These are phyloP conservation scores for Rhodotorula graminis DNA, from an alignment of 768 basidiomycete species.

Conservation along the genomic window DNA sequence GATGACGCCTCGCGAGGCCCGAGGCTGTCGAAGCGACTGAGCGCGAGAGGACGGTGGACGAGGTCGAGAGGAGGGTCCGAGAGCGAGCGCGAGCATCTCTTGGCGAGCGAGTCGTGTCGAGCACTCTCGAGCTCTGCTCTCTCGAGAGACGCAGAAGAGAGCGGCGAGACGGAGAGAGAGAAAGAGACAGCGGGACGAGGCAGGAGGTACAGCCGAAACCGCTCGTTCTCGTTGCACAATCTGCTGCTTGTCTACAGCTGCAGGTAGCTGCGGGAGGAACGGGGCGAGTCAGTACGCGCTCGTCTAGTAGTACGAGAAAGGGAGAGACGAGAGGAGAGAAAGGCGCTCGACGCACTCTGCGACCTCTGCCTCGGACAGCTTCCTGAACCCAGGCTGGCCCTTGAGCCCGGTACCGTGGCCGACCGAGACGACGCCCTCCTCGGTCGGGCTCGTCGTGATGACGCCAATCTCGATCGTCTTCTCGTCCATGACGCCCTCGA, in stretches of 20 bases:
- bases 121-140: no score
- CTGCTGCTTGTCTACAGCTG: conserved; percentile 12
- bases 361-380: conserved; percentile 93
- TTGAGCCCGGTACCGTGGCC: conserved; percentile 52
- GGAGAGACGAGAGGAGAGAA: background rate
- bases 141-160: no score
- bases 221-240: no score
- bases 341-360: conserved; percentile 62
- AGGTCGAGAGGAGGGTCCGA: no score
- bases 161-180: no score
- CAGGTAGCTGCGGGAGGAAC: conserved; percentile 16
- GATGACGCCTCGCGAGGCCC: no score
- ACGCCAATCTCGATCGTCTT: conserved; percentile 99
- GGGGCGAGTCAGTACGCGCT: background rate
- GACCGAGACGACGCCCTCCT: conserved; percentile 63
- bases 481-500: conserved; percentile 99
- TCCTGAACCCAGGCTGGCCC: conserved; percentile 81
- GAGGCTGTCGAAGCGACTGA: no score
- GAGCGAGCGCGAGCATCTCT: no score
- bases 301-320: background rate
- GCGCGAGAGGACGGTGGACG: no score
- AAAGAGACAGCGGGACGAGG: no score
- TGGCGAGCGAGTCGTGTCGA: no score
- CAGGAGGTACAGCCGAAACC: no score
- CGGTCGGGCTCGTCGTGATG: conserved; percentile 75